Conservation (phyloP, 148 eudicot genomes). For the Silene uniflora region DNA sequence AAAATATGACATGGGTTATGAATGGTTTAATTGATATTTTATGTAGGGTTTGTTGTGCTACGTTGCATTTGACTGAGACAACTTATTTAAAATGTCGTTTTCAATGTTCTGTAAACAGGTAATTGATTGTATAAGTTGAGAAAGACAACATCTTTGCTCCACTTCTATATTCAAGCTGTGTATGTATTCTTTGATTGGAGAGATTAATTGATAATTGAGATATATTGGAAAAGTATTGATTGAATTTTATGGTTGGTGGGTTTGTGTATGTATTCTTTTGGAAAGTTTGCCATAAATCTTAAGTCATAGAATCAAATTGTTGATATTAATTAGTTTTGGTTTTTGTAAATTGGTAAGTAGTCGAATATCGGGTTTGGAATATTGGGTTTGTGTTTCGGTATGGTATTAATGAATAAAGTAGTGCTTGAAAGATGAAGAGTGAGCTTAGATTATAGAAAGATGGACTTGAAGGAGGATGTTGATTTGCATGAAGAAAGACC, state of each 20-base stretch:
- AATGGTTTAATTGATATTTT: background rate
- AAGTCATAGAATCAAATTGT: conserved; percentile 15
- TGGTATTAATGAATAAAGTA: conserved; percentile 8
- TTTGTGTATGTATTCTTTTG: background rate
- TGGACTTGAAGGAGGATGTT: conserved; percentile 47
- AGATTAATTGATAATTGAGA: conserved; percentile 10
- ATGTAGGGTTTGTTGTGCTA: background rate
- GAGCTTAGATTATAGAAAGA: conserved; percentile 27
- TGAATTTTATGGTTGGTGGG: conserved; percentile 19
- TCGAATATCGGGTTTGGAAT: background rate
- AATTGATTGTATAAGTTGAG: conserved; percentile 18
- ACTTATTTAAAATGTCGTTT: conserved; percentile 16
- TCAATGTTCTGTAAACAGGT: conserved; percentile 22
- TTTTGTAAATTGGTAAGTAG: conserved; percentile 12
- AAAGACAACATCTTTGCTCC: conserved; percentile 7
- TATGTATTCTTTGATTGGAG: conserved; percentile 12
- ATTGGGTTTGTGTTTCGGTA: background rate
- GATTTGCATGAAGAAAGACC: conserved; percentile 42
- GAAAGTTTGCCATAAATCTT: conserved; percentile 16
- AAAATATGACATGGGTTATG: conserved; percentile 7
- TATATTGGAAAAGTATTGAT: background rate
- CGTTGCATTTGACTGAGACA: conserved; percentile 26
- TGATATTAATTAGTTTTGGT: conserved; percentile 15
- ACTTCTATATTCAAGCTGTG: background rate
- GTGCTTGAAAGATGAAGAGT: conserved; percentile 24